Evolutionary conservation across 2,329 filamentous ascomycete genomes (phyloP).

Genomic region (Aspergillus alliaceus): DNA sequence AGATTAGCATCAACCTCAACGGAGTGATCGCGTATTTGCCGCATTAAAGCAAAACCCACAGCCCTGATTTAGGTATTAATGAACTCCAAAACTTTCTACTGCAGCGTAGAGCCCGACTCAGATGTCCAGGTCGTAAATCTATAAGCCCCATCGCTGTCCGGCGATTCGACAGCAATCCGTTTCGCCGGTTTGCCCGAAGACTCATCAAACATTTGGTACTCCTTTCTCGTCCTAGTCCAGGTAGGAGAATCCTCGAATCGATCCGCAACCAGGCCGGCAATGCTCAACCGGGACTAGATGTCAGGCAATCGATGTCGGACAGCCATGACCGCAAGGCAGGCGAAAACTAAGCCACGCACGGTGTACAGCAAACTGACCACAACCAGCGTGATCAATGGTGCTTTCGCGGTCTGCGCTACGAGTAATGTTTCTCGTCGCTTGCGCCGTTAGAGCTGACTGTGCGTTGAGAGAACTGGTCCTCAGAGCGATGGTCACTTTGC

Average conservation of each 20-base stretch:
- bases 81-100: too few relatives aligned
- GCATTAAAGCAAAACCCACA: too few relatives aligned
- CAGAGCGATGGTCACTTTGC: neutral
- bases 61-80: too few relatives aligned
- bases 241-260: neutral
- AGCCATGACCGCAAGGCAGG: neutral
- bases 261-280: neutral
- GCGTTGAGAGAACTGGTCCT: neutral
- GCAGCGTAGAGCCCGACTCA: too few relatives aligned
- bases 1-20: too few relatives aligned
- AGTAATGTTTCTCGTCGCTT: neutral
- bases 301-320: neutral
- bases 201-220: neutral
- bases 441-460: neutral
- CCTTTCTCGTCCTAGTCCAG: neutral
- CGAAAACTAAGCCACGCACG: neutral
- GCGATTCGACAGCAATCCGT: neutral
- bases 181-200: neutral
- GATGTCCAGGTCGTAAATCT: neutral
- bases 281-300: slow-evolving; percentile 1
- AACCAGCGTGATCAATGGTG: slow-evolving; percentile 1
- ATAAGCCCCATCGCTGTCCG: neutral
- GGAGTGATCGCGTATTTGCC: too few relatives aligned
- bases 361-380: neutral
- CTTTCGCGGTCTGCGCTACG: neutral